Evolutionary conservation across 2,329 filamentous ascomycete species (phyloP).

Genomic region (Trichoderma atrobrunneum): DNA sequence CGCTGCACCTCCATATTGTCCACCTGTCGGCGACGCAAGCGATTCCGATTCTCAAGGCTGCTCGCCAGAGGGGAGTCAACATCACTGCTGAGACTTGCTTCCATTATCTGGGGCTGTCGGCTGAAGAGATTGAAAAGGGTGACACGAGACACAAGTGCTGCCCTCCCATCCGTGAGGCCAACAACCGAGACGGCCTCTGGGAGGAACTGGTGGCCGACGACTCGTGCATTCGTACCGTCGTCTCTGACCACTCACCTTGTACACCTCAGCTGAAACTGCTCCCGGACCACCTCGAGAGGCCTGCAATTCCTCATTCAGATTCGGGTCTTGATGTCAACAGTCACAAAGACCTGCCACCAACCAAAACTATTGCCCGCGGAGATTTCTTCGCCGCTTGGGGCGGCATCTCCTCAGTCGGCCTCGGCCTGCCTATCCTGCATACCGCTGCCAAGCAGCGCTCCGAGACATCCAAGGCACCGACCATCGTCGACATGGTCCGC

Average conservation of each 20-base stretch:
- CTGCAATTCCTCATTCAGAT: conserved; percentile 48
- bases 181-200: conserved; percentile 86
- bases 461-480: conserved; percentile 43
- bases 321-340: conserved; percentile 51
- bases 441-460: conserved; percentile 67
- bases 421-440: conserved; percentile 88
- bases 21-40: conserved; percentile 87
- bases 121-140: conserved; percentile 77
- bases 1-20: conserved; percentile 86
- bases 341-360: conserved; percentile 30
- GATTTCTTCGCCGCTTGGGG: conserved; percentile 98
- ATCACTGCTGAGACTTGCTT: conserved; percentile 95
- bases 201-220: conserved; percentile 67
- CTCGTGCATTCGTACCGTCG: conserved; percentile 85
- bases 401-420: conserved; percentile 88
- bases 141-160: conserved; percentile 96
- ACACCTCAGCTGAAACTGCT: conserved; percentile 91
- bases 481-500: conserved; percentile 75
- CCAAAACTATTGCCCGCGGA: conserved; percentile 50
- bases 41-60: conserved; percentile 74
- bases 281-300: conserved; percentile 57
- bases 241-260: conserved; percentile 94
- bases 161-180: conserved; percentile 78
- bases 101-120: conserved; percentile 83
- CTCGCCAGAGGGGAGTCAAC: conserved; percentile 70